These are phyloP conservation scores for Yamadazyma triangularis DNA, from an alignment of 1,139 yeast species.

Conservation along the genomic window DNA sequence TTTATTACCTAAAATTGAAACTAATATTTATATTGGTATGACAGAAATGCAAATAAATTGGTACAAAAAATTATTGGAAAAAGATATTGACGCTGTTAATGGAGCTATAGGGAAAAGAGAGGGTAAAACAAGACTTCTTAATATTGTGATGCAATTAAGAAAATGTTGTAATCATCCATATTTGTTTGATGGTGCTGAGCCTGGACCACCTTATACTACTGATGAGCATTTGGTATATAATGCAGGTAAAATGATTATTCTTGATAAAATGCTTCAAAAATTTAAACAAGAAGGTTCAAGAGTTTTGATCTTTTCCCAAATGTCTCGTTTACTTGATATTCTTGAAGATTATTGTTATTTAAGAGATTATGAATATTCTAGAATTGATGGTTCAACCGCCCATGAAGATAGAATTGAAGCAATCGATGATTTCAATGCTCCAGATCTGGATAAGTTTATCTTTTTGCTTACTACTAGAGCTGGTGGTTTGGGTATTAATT, in stretches of 20 bases:
- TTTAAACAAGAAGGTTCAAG: conserved; percentile 78
- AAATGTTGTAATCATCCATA: conserved; percentile 98
- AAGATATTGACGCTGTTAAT: conserved; percentile 94
- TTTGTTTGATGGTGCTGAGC: conserved; percentile 96
- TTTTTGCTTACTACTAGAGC: conserved; percentile 93
- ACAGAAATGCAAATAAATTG: conserved; percentile 89
- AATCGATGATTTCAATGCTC: conserved; percentile 85
- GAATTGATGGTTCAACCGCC: conserved; percentile 93
- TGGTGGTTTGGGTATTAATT: conserved; percentile 96
- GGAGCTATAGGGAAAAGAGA: conserved; percentile 87
- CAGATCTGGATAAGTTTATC: conserved; percentile 76
- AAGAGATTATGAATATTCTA: conserved; percentile 79
- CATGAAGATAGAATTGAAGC: conserved; percentile 92
- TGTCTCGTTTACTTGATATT: conserved; percentile 89
- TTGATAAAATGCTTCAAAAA: conserved; percentile 77
- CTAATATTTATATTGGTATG: conserved; percentile 90
- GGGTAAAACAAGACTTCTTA: conserved; percentile 82
- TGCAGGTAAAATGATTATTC: conserved; percentile 84
- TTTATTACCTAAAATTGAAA: conserved; percentile 82
- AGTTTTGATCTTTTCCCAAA: conserved; percentile 89
- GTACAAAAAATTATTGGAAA: conserved; percentile 85
- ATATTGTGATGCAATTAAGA: conserved; percentile 94
- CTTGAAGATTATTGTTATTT: conserved; percentile 88
- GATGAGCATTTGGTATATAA: conserved; percentile 89
- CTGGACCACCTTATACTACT: conserved; percentile 97